A percentile compares a stretch with the other conserved stretches of the same genome.
These are phyloP conservation scores for Colletotrichum ledebouriae DNA, from an alignment of 2,329 filamentous ascomycete genomes.

Conservation along the genomic window DNA sequence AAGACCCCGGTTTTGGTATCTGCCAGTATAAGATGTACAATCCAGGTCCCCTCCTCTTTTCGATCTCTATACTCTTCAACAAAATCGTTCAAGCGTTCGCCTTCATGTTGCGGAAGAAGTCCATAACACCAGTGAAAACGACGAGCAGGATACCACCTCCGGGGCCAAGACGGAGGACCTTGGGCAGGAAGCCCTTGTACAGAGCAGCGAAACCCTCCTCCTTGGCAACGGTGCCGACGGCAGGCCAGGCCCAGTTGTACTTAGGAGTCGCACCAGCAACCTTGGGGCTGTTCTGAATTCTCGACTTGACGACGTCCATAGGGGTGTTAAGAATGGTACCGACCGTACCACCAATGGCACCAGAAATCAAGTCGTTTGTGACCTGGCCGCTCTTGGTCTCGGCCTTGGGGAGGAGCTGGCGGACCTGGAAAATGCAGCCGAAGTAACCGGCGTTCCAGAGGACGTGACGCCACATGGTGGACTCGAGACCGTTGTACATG, in stretches of 20 bases:
- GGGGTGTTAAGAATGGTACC: conserved; percentile 96
- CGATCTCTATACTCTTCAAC: not conserved
- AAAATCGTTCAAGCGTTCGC: conserved; percentile 42
- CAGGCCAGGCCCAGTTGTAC: conserved; percentile 98
- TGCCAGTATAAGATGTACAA: conserved; percentile 38
- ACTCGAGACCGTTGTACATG: conserved; percentile 97
- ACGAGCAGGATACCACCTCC: conserved; percentile 80
- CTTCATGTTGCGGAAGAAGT: conserved; percentile 84
- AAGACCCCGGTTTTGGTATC: conserved; percentile 33
- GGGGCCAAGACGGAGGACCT: conserved; percentile 74
- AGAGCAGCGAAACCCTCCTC: conserved; percentile 94
- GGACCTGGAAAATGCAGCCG: conserved; percentile 98
- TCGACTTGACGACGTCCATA: conserved; percentile 97
- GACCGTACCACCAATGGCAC: conserved; percentile 85
- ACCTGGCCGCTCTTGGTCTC: conserved; percentile 85
- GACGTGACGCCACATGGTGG: conserved; percentile 93
- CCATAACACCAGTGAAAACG: conserved; percentile 89
- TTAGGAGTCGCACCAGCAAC: conserved; percentile 86
- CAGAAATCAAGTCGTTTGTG: conserved; percentile 88
- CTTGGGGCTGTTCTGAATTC: conserved; percentile 94
- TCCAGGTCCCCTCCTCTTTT: conserved; percentile 11
- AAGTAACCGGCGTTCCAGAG: conserved; percentile 97
- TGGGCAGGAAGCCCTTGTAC: conserved; percentile 98
- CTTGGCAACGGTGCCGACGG: conserved; percentile 85
- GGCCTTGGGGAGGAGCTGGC: conserved; percentile 84